Conservation (phyloP, 2,329 filamentous ascomycete genomes). For the Calonectria hongkongensis region DNA sequence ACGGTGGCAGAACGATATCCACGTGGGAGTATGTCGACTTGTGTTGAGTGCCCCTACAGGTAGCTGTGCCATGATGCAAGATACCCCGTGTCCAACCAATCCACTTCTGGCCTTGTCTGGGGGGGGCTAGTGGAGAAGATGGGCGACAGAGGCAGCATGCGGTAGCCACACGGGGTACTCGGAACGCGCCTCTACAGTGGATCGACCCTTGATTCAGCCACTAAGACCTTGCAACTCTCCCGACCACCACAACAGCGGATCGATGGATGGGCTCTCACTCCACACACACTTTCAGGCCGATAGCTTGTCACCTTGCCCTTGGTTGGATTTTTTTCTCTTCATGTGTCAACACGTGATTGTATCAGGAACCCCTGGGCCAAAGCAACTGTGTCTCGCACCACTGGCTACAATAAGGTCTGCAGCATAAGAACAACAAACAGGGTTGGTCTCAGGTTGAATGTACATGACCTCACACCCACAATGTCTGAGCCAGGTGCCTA, state of each 20-base stretch:
- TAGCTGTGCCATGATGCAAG: constrained; percentile 37
- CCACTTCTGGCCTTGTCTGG: constrained; percentile 24
- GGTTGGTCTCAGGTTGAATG: constrained; percentile 2
- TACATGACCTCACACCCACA: not conserved
- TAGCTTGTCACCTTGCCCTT: constrained; percentile 1
- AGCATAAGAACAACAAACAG: not conserved
- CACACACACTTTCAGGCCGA: not conserved
- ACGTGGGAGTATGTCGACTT: constrained; percentile 38
- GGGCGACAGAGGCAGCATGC: constrained; percentile 6
- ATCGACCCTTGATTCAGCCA: constrained; percentile 12
- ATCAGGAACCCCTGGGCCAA: not conserved
- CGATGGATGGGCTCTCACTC: constrained; percentile 7
- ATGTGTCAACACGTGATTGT: constrained; percentile 15
- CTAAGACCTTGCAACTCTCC: constrained; percentile 22
- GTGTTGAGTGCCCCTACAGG: constrained; percentile 34
- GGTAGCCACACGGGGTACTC: constrained; percentile 33
- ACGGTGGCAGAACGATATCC: constrained; percentile 31
- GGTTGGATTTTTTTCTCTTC: not conserved
- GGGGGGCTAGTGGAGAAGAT: constrained; percentile 25
- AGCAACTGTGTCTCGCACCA: not conserved
- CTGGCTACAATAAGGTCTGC: not conserved
- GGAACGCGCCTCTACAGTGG: constrained; percentile 28
- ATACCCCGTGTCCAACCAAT: constrained; percentile 32
- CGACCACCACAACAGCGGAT: constrained; percentile 8
- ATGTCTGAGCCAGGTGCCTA: not conserved